Evolutionary conservation across 75 land plant genomes (phyloP).

Genomic region (Ceratopteris richardii): DNA sequence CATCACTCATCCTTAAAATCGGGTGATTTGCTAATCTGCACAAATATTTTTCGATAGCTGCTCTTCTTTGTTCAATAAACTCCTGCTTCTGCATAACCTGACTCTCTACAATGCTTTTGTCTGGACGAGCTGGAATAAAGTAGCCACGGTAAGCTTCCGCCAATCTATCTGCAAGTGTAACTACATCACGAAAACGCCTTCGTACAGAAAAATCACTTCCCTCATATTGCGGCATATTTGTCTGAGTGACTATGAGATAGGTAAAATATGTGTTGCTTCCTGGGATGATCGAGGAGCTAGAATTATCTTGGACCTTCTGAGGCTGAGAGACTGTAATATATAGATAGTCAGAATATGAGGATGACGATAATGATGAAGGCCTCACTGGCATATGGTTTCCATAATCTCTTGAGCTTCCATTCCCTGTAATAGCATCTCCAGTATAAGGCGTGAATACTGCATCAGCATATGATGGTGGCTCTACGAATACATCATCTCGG

Average conservation of each 20-base stretch:
- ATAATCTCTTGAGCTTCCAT: conserved; percentile 10
- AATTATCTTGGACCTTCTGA: conserved; percentile 56
- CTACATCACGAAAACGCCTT: conserved; percentile 77
- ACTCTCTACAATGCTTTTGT: conserved; percentile 78
- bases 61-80: conserved; percentile 74
- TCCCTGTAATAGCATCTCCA: conserved; percentile 20
- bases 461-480: conserved; percentile 92
- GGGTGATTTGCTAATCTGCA: conserved; percentile 62
- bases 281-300: conserved; percentile 57
- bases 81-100: conserved; percentile 88
- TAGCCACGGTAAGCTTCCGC: conserved; percentile 77
- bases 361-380: conserved; percentile 18
- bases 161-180: conserved; percentile 68
- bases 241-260: conserved; percentile 59
- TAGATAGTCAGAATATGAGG: conserved; percentile 38
- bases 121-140: conserved; percentile 77
- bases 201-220: conserved; percentile 48
- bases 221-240: conserved; percentile 42
- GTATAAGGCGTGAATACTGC: conserved; percentile 58
- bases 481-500: conserved; percentile 38
- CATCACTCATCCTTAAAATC: conserved; percentile 57
- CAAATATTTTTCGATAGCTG: conserved; percentile 64
- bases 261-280: conserved; percentile 51
- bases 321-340: conserved; percentile 66
- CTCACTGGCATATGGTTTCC: conserved; percentile 1